phyloP scores from a whole-genome alignment of 2,329 filamentous ascomycete species.

The Graphiopsis chlorocephala region DNA sequence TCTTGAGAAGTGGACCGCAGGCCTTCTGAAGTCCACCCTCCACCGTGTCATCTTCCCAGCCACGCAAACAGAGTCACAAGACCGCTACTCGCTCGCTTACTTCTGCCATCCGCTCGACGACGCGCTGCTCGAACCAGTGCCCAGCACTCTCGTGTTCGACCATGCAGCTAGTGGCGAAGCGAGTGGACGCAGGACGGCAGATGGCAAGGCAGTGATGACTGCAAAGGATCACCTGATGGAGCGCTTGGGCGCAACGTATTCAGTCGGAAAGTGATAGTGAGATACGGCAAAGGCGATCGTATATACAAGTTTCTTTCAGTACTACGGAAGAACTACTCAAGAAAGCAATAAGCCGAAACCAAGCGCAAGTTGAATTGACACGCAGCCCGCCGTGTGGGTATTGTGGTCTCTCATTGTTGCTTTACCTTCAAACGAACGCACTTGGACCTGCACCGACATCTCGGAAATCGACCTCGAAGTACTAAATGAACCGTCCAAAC shows the following conservation, averaged over 20 bases:
- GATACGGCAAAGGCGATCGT: background rate
- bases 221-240: conserved; percentile 58
- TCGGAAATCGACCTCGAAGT: background rate
- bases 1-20: conserved; percentile 68
- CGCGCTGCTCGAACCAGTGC: conserved; percentile 54
- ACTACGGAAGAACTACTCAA: background rate
- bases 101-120: conserved; percentile 62
- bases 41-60: conserved; percentile 77
- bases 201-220: conserved; percentile 50
- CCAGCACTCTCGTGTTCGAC: conserved; percentile 49
- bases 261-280: conserved; percentile 28
- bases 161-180: conserved; percentile 32
- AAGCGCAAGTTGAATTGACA: background rate
- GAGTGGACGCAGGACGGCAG: conserved; percentile 25
- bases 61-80: conserved; percentile 38
- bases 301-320: background rate
- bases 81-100: conserved; percentile 59
- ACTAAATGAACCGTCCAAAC: background rate
- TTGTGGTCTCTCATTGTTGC: background rate
- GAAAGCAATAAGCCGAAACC: background rate
- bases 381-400: conserved; percentile 4
- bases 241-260: conserved; percentile 59
- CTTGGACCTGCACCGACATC: background rate
- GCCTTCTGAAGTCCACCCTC: conserved; percentile 80
- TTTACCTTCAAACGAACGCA: background rate